phyloP scores from a whole-genome alignment of 2,329 filamentous ascomycete genomes.

The Ophiostoma australiae region DNA sequence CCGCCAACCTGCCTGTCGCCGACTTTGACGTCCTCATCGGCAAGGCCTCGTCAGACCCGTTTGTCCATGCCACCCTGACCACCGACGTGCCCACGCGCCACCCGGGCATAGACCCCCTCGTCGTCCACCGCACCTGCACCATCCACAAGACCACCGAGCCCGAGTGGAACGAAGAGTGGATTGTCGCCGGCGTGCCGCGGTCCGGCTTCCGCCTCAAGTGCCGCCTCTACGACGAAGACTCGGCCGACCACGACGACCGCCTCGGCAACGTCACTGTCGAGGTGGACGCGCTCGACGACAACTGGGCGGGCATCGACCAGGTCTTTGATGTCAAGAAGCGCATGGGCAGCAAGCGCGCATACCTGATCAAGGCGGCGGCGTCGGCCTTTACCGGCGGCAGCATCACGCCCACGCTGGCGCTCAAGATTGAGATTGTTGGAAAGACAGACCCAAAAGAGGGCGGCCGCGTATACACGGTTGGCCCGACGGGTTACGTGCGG shows the following conservation, averaged over 20 bases:
- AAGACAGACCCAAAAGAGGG: constrained; percentile 59
- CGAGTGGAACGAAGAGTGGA: constrained; percentile 79
- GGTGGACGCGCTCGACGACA: constrained; percentile 54
- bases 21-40: constrained; percentile 54
- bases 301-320: constrained; percentile 63
- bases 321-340: constrained; percentile 73
- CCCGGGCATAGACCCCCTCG: constrained; percentile 70
- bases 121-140: constrained; percentile 71
- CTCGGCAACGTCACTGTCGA: constrained; percentile 78
- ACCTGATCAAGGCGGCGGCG: constrained; percentile 64
- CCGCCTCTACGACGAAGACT: constrained; percentile 84
- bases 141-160: constrained; percentile 68
- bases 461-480: constrained; percentile 72
- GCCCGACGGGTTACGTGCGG: constrained; percentile 69
- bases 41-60: constrained; percentile 77
- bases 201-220: constrained; percentile 76
- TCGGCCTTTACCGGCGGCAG: constrained; percentile 58
- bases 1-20: constrained; percentile 73
- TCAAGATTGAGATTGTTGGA: constrained; percentile 76
- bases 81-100: constrained; percentile 68
- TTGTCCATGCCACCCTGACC: constrained; percentile 68
- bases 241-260: constrained; percentile 77
- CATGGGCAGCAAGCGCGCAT: constrained; percentile 81
- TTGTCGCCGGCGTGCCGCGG: constrained; percentile 75
- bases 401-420: constrained; percentile 63